Conservation (phyloP, 2,329 filamentous ascomycete genomes). For the Fusarium tuaranense region DNA sequence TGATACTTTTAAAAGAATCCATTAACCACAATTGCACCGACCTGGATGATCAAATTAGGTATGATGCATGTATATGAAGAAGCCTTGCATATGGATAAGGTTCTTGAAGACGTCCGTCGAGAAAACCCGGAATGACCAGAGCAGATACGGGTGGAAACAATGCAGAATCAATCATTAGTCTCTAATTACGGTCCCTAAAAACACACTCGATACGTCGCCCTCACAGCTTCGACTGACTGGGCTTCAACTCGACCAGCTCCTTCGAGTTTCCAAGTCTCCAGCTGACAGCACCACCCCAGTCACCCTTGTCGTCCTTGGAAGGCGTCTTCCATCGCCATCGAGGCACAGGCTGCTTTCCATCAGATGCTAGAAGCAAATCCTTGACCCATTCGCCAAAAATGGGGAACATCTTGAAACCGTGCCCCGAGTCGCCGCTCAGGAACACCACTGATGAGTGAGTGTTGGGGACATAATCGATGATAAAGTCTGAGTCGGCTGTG, state of each 20-base stretch:
- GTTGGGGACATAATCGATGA: conserved; percentile 68
- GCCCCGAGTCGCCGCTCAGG: conserved; percentile 69
- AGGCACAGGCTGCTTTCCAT: conserved; percentile 52
- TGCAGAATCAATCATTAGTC: background rate
- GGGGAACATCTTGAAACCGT: conserved; percentile 73
- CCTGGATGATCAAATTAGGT: too few species aligned
- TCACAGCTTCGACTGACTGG: conserved; percentile 21
- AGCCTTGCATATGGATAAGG: too few species aligned
- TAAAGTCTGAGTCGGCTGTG: conserved; percentile 69
- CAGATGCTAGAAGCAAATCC: conserved; percentile 56
- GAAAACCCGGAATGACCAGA: background rate
- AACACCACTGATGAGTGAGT: conserved; percentile 60
- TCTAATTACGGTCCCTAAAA: background rate
- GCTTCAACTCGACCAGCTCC: conserved; percentile 40
- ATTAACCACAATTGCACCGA: too few species aligned
- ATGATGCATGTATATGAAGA: too few species aligned
- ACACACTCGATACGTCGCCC: background rate
- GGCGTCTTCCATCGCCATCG: conserved; percentile 65
- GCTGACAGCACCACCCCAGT: conserved; percentile 49
- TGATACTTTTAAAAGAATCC: too few species aligned
- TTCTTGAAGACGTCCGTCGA: background rate
- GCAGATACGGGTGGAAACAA: background rate
- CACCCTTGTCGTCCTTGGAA: conserved; percentile 25
- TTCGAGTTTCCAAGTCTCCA: conserved; percentile 52
- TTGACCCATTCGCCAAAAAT: conserved; percentile 67